Percentiles rank a stretch among this genome's conserved stretches.
phyloP scores from a whole-genome alignment of 495 filamentous ascomycete genomes.

The Hamigera avellanea region DNA sequence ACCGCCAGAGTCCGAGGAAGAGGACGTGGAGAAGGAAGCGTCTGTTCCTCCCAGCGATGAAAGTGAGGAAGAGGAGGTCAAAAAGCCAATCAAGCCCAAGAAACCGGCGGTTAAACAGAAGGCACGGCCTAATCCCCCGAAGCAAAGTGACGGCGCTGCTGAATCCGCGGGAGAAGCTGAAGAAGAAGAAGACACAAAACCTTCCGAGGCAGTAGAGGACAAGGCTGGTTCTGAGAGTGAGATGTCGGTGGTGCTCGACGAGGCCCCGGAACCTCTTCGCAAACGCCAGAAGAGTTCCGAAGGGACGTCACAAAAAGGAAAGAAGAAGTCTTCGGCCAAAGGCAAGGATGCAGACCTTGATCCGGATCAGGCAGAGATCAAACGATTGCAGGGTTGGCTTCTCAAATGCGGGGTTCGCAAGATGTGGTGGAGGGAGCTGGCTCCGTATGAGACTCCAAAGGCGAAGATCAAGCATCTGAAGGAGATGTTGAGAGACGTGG shows the following conservation, averaged over 20 bases:
- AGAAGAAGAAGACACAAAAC: constrained; percentile 9
- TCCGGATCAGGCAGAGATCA: constrained; percentile 71
- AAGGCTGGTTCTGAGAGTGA: constrained; percentile 58
- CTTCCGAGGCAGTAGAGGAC: constrained; percentile 22
- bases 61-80: constrained; percentile 13
- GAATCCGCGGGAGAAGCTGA: constrained; percentile 16
- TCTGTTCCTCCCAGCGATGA: constrained; percentile 1
- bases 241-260: constrained; percentile 66
- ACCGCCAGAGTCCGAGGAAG: constrained; percentile 15
- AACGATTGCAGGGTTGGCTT: constrained; percentile 78
- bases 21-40: constrained; percentile 11
- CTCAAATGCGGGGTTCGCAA: constrained; percentile 90
- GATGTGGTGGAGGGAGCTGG: constrained; percentile 76
- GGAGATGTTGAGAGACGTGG: constrained; percentile 61
- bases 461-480: constrained; percentile 79
- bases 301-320: constrained; percentile 19
- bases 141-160: constrained; percentile 7
- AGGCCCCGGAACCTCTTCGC: constrained; percentile 45
- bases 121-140: constrained; percentile 15
- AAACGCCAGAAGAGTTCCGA: constrained; percentile 29
- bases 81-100: constrained; percentile 11
- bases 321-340: constrained; percentile 21
- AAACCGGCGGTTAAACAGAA: constrained; percentile 12
- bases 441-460: constrained; percentile 58
- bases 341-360: constrained; percentile 38